Percentiles rank a stretch among this genome's conserved stretches.
phyloP scores from a whole-genome alignment of 164 flowering plant genomes.

The Liquidambar formosana region DNA sequence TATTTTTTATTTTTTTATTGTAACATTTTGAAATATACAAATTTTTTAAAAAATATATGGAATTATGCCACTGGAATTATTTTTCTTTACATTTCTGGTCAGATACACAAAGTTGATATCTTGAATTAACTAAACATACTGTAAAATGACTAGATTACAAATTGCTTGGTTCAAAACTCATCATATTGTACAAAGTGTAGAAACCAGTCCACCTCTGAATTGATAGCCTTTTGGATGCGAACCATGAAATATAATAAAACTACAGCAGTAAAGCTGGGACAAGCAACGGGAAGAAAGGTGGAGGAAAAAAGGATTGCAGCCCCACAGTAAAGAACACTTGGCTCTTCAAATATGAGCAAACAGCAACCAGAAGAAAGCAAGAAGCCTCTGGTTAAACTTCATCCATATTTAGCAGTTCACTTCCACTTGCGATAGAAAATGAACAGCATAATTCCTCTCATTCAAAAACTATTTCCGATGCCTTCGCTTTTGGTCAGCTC shows the following conservation, averaged over 20 bases:
- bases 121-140: too few relatives aligned
- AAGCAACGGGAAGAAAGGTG: neutral
- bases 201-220: neutral
- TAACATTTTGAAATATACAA: too few relatives aligned
- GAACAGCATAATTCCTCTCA: too few relatives aligned
- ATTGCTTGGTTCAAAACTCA: neutral
- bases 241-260: neutral
- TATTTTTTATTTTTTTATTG: too few relatives aligned
- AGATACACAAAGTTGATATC: too few relatives aligned
- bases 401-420: too few relatives aligned
- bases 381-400: too few relatives aligned
- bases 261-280: neutral
- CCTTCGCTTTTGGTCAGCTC: slow-evolving; percentile 88
- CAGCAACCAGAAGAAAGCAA: neutral
- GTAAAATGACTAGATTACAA: too few relatives aligned
- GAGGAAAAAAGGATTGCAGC: neutral
- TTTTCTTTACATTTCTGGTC: too few relatives aligned
- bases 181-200: neutral
- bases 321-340: neutral
- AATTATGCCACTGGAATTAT: too few relatives aligned
- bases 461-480: slow-evolving; percentile 58
- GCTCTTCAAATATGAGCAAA: neutral
- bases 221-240: neutral
- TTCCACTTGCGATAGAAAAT: too few relatives aligned
- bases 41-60: too few relatives aligned